Conservation (phyloP, 1,284 basidiomycete genomes). For the Ganoderma lingzhi region DNA sequence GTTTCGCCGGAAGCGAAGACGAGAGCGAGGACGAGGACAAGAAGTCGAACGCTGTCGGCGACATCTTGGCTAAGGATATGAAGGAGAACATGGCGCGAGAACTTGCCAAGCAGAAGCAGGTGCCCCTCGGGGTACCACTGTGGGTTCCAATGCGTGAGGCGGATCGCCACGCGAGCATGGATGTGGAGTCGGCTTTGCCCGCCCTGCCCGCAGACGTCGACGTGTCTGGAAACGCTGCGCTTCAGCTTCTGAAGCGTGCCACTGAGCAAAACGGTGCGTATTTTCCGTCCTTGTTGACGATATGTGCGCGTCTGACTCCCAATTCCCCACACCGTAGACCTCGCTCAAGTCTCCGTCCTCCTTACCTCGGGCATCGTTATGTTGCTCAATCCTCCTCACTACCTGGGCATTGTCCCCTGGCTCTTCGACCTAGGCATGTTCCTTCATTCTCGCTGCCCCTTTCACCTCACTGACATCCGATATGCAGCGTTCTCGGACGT, state of each 20-base stretch:
- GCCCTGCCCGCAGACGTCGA: conserved; percentile 19
- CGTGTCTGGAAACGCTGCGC: conserved; percentile 15
- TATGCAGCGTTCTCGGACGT: conserved; percentile 23
- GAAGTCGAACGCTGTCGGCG: conserved; percentile 48
- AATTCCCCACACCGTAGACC: conserved; percentile 44
- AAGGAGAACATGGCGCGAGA: conserved; percentile 38
- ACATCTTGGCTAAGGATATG: conserved; percentile 51
- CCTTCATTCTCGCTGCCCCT: not conserved
- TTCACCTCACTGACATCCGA: not conserved
- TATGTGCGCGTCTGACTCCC: not conserved
- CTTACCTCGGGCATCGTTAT: conserved; percentile 43
- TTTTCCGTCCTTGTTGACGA: not conserved
- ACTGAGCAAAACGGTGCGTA: conserved; percentile 49
- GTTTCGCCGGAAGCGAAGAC: conserved; percentile 7
- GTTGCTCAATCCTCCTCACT: conserved; percentile 22
- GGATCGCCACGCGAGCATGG: conserved; percentile 23
- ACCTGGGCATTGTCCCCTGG: conserved; percentile 35
- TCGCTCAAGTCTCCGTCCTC: conserved; percentile 46
- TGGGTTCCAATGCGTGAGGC: conserved; percentile 30
- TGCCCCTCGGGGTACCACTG: conserved; percentile 42
- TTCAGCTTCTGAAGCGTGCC: conserved; percentile 43
- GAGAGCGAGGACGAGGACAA: conserved; percentile 38
- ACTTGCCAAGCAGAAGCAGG: conserved; percentile 49
- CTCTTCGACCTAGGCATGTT: conserved; percentile 36
- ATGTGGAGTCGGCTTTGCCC: conserved; percentile 24